phyloP scores from a whole-genome alignment of 306 rosid species.

The Abrus pulchellus region DNA sequence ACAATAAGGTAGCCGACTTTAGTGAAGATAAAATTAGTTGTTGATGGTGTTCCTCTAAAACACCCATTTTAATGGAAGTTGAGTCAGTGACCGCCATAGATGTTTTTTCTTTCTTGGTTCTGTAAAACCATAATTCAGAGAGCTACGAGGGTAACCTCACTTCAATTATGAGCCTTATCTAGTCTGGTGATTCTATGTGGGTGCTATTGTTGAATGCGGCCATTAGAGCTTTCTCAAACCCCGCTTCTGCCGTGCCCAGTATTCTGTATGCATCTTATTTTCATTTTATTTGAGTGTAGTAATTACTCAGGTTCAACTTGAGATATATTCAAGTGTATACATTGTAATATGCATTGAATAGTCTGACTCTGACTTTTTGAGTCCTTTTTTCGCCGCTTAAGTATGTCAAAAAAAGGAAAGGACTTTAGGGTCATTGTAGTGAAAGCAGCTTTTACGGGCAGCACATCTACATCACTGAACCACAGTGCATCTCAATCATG shows the following conservation, averaged over 20 bases:
- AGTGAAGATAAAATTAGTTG: too few relatives aligned
- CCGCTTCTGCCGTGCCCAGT: neutral
- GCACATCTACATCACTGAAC: constrained; percentile 15
- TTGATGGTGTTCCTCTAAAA: neutral
- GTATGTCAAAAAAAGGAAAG: neutral
- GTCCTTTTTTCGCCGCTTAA: too few relatives aligned
- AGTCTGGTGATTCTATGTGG: too few relatives aligned
- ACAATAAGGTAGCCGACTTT: too few relatives aligned
- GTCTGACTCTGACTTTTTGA: neutral
- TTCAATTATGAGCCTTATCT: neutral
- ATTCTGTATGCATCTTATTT: neutral
- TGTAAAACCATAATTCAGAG: neutral
- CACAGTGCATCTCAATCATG: neutral
- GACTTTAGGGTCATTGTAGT: neutral
- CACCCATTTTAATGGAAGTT: neutral
- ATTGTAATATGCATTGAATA: neutral
- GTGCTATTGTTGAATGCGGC: neutral
- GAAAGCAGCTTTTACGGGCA: neutral
- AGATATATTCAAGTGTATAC: neutral
- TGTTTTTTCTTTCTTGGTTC: neutral
- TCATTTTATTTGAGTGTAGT: neutral
- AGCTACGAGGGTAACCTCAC: neutral
- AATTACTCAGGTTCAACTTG: neutral
- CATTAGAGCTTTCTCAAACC: neutral
- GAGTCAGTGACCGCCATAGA: neutral